phyloP scores from a whole-genome alignment of 495 filamentous ascomycete species.

The Penicillium maclennaniae region DNA sequence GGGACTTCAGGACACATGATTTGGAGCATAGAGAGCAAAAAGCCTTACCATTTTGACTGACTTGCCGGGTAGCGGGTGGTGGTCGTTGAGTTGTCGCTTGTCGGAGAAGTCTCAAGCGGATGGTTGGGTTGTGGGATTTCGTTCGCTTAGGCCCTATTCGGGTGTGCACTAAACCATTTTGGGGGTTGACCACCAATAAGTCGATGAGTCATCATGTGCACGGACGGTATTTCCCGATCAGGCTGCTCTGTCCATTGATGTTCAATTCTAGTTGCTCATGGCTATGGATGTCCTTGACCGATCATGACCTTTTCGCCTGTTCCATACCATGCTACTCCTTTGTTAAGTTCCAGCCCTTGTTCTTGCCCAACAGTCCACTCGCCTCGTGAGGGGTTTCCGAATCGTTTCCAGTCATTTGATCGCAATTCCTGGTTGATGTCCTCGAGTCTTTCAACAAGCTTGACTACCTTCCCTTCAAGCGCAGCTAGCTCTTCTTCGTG shows the following conservation, averaged over 20 bases:
- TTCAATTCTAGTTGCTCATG: background rate
- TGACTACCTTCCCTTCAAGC: conserved; percentile 46
- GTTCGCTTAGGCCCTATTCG: conserved; percentile 51
- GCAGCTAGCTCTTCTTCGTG: conserved; percentile 16
- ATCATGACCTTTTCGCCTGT: conserved; percentile 59
- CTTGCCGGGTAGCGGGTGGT: conserved; percentile 47
- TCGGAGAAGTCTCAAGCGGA: conserved; percentile 41
- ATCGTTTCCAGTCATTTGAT: conserved; percentile 60
- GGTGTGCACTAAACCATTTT: conserved; percentile 32
- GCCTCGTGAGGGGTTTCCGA: conserved; percentile 42
- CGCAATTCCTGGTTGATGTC: conserved; percentile 70
- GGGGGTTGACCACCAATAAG: conserved; percentile 16
- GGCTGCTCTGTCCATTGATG: conserved; percentile 1
- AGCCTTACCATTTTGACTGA: conserved; percentile 59
- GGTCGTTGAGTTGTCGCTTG: conserved; percentile 49
- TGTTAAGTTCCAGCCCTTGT: conserved; percentile 64
- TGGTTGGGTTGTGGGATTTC: conserved; percentile 46
- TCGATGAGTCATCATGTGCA: conserved; percentile 23
- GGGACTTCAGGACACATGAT: conserved; percentile 22
- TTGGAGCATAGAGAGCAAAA: conserved; percentile 15
- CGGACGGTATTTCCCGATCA: conserved; percentile 10
- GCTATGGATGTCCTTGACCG: conserved; percentile 50
- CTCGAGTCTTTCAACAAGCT: conserved; percentile 65
- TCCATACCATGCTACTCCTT: conserved; percentile 80
- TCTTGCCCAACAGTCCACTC: conserved; percentile 78